Conservation (phyloP, 225 moss, liverwort and hornwort species). For the Sphagnum contortum region DNA sequence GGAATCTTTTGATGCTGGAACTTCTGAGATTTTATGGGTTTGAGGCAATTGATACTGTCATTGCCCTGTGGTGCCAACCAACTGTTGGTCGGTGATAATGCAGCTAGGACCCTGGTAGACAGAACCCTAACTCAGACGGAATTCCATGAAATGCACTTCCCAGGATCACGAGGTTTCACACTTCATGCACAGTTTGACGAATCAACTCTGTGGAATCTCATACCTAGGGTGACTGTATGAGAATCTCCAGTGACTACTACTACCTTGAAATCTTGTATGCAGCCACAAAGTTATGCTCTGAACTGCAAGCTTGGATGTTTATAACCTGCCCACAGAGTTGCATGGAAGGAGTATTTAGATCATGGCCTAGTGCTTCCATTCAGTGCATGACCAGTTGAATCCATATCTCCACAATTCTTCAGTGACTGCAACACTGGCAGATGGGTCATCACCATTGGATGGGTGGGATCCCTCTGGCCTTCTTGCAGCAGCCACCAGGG, state of each 20-base stretch:
- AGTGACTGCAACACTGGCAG: background rate
- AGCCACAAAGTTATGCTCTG: background rate
- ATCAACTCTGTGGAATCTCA: background rate
- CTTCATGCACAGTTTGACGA: background rate
- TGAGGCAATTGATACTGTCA: background rate
- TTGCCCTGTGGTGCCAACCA: background rate
- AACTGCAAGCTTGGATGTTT: constrained; percentile 1
- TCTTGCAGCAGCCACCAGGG: background rate
- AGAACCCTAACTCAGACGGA: background rate
- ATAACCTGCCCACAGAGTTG: background rate
- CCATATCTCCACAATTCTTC: background rate
- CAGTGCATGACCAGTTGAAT: background rate
- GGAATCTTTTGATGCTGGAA: constrained; percentile 1
- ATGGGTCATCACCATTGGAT: background rate
- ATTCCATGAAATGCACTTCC: background rate
- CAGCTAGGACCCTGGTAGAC: background rate
- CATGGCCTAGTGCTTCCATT: constrained; percentile 1
- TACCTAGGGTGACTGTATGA: background rate
- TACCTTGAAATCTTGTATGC: background rate
- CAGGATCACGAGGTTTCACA: background rate
- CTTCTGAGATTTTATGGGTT: background rate
- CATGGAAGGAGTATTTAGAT: background rate
- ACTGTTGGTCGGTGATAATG: background rate
- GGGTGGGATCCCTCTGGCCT: background rate
- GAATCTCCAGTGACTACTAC: background rate